phyloP scores from a whole-genome alignment of 192 early-diverging fungal genomes.

The Gamsiella multidivaricata region DNA sequence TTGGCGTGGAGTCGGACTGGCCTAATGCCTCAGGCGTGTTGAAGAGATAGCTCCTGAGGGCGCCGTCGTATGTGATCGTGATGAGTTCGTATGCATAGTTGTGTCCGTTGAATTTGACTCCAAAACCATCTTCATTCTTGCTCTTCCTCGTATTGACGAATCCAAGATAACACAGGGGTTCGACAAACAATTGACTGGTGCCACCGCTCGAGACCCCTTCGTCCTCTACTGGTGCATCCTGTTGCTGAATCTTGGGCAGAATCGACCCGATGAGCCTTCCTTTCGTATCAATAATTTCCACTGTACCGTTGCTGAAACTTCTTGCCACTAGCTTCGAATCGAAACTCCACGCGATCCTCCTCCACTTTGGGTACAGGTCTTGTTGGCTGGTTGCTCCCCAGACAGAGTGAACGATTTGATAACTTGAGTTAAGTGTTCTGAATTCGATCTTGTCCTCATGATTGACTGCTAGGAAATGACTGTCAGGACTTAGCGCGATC shows the following conservation, averaged over 20 bases:
- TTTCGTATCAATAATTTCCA: conserved; percentile 53
- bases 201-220: conserved; percentile 1
- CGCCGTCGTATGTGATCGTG: conserved; percentile 63
- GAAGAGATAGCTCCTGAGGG: conserved; percentile 65
- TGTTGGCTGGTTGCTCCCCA: conserved; percentile 14
- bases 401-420: conserved; percentile 53
- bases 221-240: not conserved
- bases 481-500: conserved; percentile 49
- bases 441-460: conserved; percentile 60
- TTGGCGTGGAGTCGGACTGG: not conserved
- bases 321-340: conserved; percentile 55
- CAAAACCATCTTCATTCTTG: not conserved
- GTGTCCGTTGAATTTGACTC: conserved; percentile 52
- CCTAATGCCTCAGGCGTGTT: conserved; percentile 54
- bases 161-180: conserved; percentile 55
- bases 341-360: conserved; percentile 55
- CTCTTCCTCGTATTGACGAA: conserved; percentile 37
- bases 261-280: conserved; percentile 51
- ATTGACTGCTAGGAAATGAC: conserved; percentile 52
- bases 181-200: conserved; percentile 44
- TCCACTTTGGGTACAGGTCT: conserved; percentile 58
- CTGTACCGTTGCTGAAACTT: conserved; percentile 57
- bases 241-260: conserved; percentile 33
- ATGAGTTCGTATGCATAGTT: conserved; percentile 64
- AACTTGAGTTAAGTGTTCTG: conserved; percentile 47